phyloP scores from a whole-genome alignment of 768 basidiomycete genomes.

The Rhodotorula taiwanensis region DNA sequence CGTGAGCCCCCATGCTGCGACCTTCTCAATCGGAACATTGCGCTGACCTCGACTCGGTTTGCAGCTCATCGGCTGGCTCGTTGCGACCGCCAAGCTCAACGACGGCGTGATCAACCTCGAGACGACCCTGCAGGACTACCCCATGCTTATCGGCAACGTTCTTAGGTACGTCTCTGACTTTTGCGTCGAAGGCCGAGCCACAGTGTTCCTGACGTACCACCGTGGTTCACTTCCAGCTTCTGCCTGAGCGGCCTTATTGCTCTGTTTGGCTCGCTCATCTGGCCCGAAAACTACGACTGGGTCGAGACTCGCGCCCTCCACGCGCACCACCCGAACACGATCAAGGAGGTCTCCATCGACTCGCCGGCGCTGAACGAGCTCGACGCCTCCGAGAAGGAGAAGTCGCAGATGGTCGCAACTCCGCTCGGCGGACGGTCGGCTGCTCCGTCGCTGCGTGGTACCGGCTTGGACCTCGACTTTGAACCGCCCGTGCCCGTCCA shows the following conservation, averaged over 20 bases:
- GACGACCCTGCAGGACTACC: constrained; percentile 46
- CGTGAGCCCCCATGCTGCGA: constrained; percentile 5
- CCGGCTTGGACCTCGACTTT: not conserved
- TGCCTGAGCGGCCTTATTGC: constrained; percentile 57
- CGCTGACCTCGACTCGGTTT: no score
- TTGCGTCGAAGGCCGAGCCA: constrained; percentile 45
- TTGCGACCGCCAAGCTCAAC: constrained; percentile 66
- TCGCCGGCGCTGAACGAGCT: constrained; percentile 41
- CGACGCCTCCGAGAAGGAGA: constrained; percentile 40
- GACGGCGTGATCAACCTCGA: constrained; percentile 62
- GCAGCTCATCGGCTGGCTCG: constrained; percentile 69
- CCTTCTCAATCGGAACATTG: no score
- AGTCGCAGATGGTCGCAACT: constrained; percentile 37
- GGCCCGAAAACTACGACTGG: constrained; percentile 79
- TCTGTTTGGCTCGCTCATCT: constrained; percentile 57
- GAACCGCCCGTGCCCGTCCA: not conserved
- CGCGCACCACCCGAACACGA: constrained; percentile 39
- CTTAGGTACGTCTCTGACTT: constrained; percentile 61
- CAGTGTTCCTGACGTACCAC: not conserved
- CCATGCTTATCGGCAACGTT: constrained; percentile 84
- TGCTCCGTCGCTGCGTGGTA: constrained; percentile 1
- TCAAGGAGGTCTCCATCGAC: constrained; percentile 6
- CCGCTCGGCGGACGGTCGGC: not conserved
- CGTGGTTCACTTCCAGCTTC: not conserved
- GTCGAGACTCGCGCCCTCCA: constrained; percentile 72